Conservation (phyloP, 306 rosid species). For the Begonia loranthoides region DNA sequence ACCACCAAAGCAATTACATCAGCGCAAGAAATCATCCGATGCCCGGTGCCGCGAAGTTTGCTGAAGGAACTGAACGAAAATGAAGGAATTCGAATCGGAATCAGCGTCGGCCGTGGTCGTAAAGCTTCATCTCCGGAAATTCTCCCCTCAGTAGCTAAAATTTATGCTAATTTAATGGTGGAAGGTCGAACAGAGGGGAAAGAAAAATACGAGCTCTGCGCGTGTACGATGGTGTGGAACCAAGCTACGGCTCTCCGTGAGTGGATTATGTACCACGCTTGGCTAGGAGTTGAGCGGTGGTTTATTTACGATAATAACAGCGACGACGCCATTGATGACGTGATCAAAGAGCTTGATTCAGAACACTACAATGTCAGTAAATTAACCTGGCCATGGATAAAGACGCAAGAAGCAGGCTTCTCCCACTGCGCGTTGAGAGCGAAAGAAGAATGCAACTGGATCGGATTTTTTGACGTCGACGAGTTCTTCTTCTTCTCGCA, state of each 20-base stretch:
- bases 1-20: slow-evolving; percentile 48
- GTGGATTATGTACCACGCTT: slow-evolving; percentile 85
- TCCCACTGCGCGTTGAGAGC: slow-evolving; percentile 85
- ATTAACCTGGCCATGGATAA: slow-evolving; percentile 87
- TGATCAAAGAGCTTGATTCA: slow-evolving; percentile 37
- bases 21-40: slow-evolving; percentile 84
- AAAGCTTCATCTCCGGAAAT: slow-evolving; percentile 19
- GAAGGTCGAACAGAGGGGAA: slow-evolving; percentile 4
- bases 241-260: slow-evolving; percentile 68
- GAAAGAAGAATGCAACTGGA: slow-evolving; percentile 81
- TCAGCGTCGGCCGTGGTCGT: slow-evolving; percentile 32
- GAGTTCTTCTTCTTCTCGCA: slow-evolving; percentile 75
- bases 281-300: slow-evolving; percentile 94
- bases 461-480: slow-evolving; percentile 88
- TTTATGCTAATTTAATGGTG: slow-evolving; percentile 12
- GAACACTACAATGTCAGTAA: slow-evolving; percentile 55
- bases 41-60: slow-evolving; percentile 45
- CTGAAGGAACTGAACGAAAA: slow-evolving; percentile 27
- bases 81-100: slow-evolving; percentile 47
- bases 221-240: slow-evolving; percentile 92
- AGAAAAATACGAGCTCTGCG: slow-evolving; percentile 61
- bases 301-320: slow-evolving; percentile 92
- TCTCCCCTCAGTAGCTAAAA: slow-evolving; percentile 55
- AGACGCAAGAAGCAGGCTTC: slow-evolving; percentile 94
- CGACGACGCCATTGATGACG: slow-evolving; percentile 58